Conservation (phyloP, 768 basidiomycete genomes). For the Chiua virens region DNA sequence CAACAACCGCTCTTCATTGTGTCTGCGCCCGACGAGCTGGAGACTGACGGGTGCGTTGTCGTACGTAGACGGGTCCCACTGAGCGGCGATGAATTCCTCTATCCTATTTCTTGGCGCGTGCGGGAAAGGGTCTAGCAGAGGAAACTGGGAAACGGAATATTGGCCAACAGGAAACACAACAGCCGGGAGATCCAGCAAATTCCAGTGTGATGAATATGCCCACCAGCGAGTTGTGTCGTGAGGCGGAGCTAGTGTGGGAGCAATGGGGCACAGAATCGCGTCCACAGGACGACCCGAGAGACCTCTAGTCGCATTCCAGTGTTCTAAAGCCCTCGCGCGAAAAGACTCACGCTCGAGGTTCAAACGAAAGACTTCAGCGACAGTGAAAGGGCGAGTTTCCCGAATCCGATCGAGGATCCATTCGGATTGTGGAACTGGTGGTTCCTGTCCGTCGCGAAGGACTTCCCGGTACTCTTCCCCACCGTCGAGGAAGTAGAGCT, state of each 20-base stretch:
- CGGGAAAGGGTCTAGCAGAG: conserved; percentile 9
- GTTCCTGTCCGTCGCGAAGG: conserved; percentile 34
- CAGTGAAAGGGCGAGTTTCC: conserved; percentile 37
- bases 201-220: conserved; percentile 54
- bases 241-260: conserved; percentile 48
- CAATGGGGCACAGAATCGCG: conserved; percentile 46
- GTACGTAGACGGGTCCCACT: conserved; percentile 45
- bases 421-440: conserved; percentile 40
- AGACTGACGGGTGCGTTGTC: conserved; percentile 45
- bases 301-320: conserved; percentile 44
- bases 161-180: conserved; percentile 48
- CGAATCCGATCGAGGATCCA: conserved; percentile 45
- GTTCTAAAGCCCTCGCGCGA: conserved; percentile 37
- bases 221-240: conserved; percentile 50
- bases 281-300: conserved; percentile 47
- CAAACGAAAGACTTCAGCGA: conserved; percentile 45
- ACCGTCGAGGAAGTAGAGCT: conserved; percentile 51
- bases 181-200: conserved; percentile 49
- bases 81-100: conserved; percentile 35
- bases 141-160: conserved; percentile 26
- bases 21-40: conserved; percentile 51
- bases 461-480: conserved; percentile 45
- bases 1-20: conserved; percentile 50
- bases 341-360: conserved; percentile 45
- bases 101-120: conserved; percentile 34